phyloP scores from a whole-genome alignment of 192 early-diverging fungal genomes.

The Coemansia brasiliensis region DNA sequence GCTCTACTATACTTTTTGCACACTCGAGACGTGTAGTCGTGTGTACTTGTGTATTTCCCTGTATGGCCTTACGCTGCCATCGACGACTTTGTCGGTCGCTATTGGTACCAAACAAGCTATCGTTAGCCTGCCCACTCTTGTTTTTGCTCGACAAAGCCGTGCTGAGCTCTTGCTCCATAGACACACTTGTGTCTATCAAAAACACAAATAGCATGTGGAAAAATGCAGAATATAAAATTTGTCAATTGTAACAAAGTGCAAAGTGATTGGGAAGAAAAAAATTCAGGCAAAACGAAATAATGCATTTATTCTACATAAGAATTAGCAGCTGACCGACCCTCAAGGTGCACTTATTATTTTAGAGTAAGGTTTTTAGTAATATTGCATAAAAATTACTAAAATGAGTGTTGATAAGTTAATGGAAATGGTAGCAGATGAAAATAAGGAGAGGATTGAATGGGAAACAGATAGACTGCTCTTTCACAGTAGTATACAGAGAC shows the following conservation, averaged over 20 bases:
- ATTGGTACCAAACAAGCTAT: constrained; percentile 40
- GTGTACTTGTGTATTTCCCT: constrained; percentile 3
- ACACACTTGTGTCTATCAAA: constrained; percentile 80
- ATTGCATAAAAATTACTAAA: no score
- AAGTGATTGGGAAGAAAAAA: neutral
- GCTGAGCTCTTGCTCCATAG: constrained; percentile 67
- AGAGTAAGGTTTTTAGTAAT: no score
- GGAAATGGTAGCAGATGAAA: no score
- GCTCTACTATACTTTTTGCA: constrained; percentile 76
- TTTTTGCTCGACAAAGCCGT: constrained; percentile 4
- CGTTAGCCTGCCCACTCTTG: constrained; percentile 21
- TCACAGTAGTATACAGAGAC: no score
- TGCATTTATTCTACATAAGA: neutral
- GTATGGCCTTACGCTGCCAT: constrained; percentile 43
- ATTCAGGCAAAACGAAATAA: neutral
- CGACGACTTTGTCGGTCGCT: constrained; percentile 37
- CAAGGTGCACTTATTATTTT: no score
- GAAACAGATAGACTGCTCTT: no score
- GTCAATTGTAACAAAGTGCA: neutral
- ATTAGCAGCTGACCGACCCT: constrained; percentile 1
- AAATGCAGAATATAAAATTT: no score
- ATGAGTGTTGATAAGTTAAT: no score
- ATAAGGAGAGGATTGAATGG: no score
- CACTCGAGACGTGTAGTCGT: constrained; percentile 60
- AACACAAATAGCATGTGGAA: constrained; percentile 63